A percentile compares a stretch with the other conserved stretches of the same genome.
Conservation (phyloP, 371 early-diverging fungal species). For the Batrachochytrium dendrobatidis region DNA sequence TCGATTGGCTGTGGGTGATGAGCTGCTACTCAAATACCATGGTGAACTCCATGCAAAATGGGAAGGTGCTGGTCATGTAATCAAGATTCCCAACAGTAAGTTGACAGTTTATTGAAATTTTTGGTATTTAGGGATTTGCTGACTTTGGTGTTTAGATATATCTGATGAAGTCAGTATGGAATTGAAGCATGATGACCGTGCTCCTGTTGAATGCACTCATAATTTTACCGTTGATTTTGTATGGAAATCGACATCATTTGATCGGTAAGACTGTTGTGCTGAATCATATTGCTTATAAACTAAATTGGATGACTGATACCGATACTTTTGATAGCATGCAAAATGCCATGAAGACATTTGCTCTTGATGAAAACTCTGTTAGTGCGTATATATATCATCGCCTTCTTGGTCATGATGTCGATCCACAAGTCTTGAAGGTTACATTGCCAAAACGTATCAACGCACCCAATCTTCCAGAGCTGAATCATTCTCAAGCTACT, state of each 20-base stretch:
- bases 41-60: conserved; percentile 79
- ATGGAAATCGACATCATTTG: conserved; percentile 96
- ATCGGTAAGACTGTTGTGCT: conserved; percentile 43
- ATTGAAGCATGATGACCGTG: conserved; percentile 44
- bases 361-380: conserved; percentile 86
- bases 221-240: conserved; percentile 97
- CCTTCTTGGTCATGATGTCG: conserved; percentile 87
- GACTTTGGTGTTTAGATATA: conserved; percentile 43
- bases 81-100: conserved; percentile 88
- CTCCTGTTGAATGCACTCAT: conserved; percentile 81
- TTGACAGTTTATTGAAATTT: not conserved
- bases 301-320: no score
- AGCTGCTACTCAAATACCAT: conserved; percentile 78
- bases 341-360: conserved; percentile 89
- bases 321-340: conserved; percentile 58
- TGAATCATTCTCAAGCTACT: conserved; percentile 95
- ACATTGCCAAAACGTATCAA: conserved; percentile 75
- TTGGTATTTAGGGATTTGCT: conserved; percentile 1
- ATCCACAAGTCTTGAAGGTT: conserved; percentile 46
- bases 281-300: no score
- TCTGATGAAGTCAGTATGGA: conserved; percentile 93
- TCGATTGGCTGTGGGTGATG: conserved; percentile 93
- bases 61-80: conserved; percentile 87
- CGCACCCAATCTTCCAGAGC: conserved; percentile 87
- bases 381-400: conserved; percentile 93